Evolutionary conservation across 352 stramenopile species (phyloP), one percentile per base, ranked within the genome.

Genomic region (Globisporangium okanoganense): DNA sequence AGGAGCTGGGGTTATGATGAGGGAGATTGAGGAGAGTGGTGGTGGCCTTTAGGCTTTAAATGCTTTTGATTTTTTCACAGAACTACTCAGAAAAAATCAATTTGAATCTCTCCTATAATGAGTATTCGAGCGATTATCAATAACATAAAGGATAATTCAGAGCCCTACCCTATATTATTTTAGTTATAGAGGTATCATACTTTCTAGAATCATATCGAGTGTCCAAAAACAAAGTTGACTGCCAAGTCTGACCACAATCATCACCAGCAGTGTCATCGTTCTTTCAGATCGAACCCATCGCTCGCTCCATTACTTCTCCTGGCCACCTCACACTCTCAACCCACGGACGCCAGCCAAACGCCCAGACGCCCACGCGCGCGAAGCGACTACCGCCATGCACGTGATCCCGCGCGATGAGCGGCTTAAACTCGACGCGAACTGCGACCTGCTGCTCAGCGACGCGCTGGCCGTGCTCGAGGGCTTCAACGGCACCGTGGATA

Each of bases 381-480:
- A n/a, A n/a, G n/a, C n/a, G n/a, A n/a, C n/a, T n/a, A n/a, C n/a
- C 22, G 27, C 14, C 45, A 64, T 64, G 58, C 58, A 47, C 31
- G 51, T 43, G 38, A 57, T 86, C 35, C 33, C 64, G 7, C 62
- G 65, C 5, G 64, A 79, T 41, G 72, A 87, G 67, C 76, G 75
- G 16, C 53, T 70, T 40, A 55, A 58, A 38, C 77, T 55, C 25
- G 76, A 88, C 45, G 66, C 70, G 44, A 66, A 69, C 27, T 84
- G 75, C 44, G 74, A 87, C 49, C 62, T 61, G 41, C 49, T 79
- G 18, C 66, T 87, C 47, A 71, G 75, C 53, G 79, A 88, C 43
- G 69, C 74, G 25, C 61, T 86, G 41, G 74, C 66, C 13, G 72
- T 66, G 16, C 70, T 85, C 53, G 63, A 69, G 16, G 56, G 47